Evolutionary conservation across 768 basidiomycete genomes (phyloP), one percentile per base, ranked within the genome.

Genomic region (Rhizopogon salebrosus): DNA sequence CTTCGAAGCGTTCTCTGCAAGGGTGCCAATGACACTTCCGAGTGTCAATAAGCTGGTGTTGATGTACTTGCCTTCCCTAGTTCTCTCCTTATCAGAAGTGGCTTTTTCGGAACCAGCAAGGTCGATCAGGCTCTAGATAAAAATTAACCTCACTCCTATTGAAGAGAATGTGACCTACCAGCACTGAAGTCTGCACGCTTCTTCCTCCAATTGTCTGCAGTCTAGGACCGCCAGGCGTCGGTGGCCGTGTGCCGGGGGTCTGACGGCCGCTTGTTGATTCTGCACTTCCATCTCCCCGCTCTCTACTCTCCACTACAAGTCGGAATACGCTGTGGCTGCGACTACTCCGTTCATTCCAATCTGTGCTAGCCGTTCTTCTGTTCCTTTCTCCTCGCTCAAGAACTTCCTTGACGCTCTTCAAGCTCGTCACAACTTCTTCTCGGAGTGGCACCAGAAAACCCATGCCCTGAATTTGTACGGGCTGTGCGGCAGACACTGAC

Each of bases 341-440:
- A 64, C 91, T 93, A 72, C 91, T 94, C 54, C 95, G 73, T 61
- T 94, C 89, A 64, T 99, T 99, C 95, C 95, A 99, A 63, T 99
- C 95, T n/a, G 97, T 99, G 60, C 85, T 90, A 1, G 94, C 95
- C 3, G 94, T 97, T 55, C 92, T 76, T 46, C 95, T 75, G 62
- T 92, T 85, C 3, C 87, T 83, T 65, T 97, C 92, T 4, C 95
- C 95, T 22, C 92, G 75, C 61, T 81, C 78, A 60, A 99, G 71
- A 4, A 98, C 87, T 54, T 91, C 90, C 49, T 84, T 81, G 13
- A 98, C 92, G 36, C 88, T 81, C 60, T 87, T 88, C 26, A 95
- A 73, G 60, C 87, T 89, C 13, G 91, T 93, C n/a, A 98, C 92
- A 2, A 95, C 93, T 64, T 95, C 92, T 64, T 98, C 95, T 37